Percentiles rank a stretch among this genome's conserved stretches.
Conservation (phyloP, 2,329 filamentous ascomycete species). For the Cadophora sp. region DNA sequence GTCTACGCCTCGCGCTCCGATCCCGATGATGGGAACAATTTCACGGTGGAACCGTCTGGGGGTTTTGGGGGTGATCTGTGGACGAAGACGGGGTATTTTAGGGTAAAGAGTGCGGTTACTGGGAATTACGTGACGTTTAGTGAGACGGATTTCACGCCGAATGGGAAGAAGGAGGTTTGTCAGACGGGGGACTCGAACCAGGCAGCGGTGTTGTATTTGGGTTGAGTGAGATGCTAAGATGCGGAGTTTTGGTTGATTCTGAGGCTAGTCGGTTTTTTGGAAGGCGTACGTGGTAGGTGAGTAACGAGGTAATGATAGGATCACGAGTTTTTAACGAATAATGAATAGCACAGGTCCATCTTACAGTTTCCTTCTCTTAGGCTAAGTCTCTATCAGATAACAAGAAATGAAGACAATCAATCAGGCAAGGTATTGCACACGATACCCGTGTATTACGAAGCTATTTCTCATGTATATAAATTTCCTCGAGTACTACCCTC, state of each 20-base stretch:
- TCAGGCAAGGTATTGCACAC: no score
- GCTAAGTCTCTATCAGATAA: neutral
- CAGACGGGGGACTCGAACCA: neutral
- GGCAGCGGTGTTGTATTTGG: conserved; percentile 5
- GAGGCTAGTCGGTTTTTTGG: no score
- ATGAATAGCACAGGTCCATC: neutral
- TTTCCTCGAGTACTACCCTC: no score
- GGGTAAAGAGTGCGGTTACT: neutral
- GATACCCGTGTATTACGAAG: no score
- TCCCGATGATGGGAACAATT: neutral
- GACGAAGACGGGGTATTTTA: conserved; percentile 9
- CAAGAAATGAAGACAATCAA: neutral
- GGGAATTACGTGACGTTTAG: neutral
- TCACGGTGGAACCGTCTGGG: neutral
- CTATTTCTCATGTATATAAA: no score
- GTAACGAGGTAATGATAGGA: neutral
- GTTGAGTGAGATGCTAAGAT: neutral
- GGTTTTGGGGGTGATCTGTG: neutral
- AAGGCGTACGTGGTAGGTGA: no score
- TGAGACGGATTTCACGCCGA: neutral
- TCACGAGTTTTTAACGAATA: neutral
- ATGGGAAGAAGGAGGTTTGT: conserved; percentile 13
- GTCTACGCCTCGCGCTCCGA: conserved; percentile 1
- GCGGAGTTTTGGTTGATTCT: no score
- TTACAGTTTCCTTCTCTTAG: neutral